Base-by-base conservation (phyloP, 169 alveolate species). In the Eimeria mitis region DNA sequence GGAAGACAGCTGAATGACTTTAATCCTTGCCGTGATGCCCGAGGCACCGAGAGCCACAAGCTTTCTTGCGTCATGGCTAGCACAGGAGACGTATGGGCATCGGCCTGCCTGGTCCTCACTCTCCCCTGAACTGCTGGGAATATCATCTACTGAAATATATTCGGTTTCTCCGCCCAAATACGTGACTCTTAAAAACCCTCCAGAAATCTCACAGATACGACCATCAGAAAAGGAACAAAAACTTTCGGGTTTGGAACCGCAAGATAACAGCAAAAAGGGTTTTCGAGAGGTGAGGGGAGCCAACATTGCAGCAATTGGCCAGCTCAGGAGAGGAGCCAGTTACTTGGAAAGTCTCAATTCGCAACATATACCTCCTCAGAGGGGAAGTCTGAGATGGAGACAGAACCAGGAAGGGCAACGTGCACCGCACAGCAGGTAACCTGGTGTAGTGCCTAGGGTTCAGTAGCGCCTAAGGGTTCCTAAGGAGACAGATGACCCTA, bases 161-260 rank as follows among this genome's bases (percentile, higher is more conserved):
- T 87, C 68, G 4, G 83, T 87, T 23, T 13, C 65, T 14, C 92
- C 92, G 8, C 54, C 28, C 81, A 49, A 37, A 31, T 28, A 3
- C 1, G 92, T 87, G 81, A 59, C 65, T 14, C 92, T 81, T 31
- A 87, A 52, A 28, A 42, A 25, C 6, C 42, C 49, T 28, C 92
- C 81, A 40, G 92, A 61, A 34, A 87, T 56, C 52, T 87, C 92
- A 83, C 92, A 87, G 79, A 63, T 63, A 34, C 49, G n/a, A n/a
- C 92, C 92, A 61, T 87, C 92, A 7, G 92, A 87, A 31, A 87
- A 87, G 3, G 81, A 87, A 47, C 81, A 87, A 63, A 87, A 87
- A 52, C 68, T 21, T 56, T 87, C 81, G 31, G 92, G 65, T 37
- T 56, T 56, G 42, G 92, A 87, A 76, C 92, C 92, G 92, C 92